Conservation (phyloP, 2,329 filamentous ascomycete genomes). For the Emergomyces orientalis region DNA sequence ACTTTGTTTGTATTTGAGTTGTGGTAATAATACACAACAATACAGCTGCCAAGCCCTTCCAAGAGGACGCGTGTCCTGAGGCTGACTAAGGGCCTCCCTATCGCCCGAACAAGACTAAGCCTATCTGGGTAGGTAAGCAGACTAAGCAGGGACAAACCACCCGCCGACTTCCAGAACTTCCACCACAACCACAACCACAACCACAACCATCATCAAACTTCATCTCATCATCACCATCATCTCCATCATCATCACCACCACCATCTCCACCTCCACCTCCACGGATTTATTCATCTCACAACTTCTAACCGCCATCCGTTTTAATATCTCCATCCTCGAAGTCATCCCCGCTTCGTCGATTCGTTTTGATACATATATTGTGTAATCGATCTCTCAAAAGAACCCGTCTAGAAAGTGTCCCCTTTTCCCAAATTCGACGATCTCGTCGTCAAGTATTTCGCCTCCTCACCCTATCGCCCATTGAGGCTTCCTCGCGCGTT, state of each 20-base stretch:
- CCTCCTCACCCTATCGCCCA: background rate
- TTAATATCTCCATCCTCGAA: background rate
- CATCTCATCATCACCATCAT: background rate
- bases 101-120: background rate
- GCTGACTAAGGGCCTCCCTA: background rate
- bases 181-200: too few relatives aligned
- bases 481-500: background rate
- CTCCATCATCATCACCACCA: background rate
- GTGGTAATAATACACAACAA: too few relatives aligned
- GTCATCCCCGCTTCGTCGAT: too few relatives aligned
- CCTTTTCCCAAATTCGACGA: background rate
- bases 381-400: too few relatives aligned
- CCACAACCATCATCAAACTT: too few relatives aligned
- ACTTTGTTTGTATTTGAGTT: too few relatives aligned
- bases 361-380: too few relatives aligned
- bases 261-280: background rate
- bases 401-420: background rate
- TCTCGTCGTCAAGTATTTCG: background rate
- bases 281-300: background rate
- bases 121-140: background rate
- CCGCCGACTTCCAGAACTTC: background rate
- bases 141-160: too few relatives aligned
- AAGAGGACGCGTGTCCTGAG: slow-evolving; percentile 3
- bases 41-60: background rate
- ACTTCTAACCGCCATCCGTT: background rate